Evolutionary conservation across 805 yeast genomes (phyloP).

Genomic region (Metschnikowia matae): DNA sequence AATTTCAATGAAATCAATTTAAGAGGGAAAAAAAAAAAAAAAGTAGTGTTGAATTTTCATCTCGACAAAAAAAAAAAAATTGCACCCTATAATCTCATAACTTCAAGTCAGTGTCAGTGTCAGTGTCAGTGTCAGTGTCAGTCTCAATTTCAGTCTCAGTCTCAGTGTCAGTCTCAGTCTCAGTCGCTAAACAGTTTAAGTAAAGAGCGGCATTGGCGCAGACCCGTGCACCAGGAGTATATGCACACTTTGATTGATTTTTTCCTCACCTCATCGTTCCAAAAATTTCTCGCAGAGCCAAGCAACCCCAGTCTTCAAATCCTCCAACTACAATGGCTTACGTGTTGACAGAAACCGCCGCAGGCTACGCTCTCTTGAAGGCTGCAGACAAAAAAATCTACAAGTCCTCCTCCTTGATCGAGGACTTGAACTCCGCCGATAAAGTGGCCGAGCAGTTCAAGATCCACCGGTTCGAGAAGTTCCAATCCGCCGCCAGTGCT

Average conservation of each 20-base stretch:
- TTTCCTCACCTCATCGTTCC: slow-evolving; percentile 16
- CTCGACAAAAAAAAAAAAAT: too few species aligned
- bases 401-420: slow-evolving; percentile 69
- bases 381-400: slow-evolving; percentile 96
- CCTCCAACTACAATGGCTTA: slow-evolving; percentile 53
- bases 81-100: too few species aligned
- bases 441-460: slow-evolving; percentile 88
- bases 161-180: too few species aligned
- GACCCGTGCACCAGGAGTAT: slow-evolving; percentile 5
- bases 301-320: slow-evolving; percentile 7
- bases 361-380: slow-evolving; percentile 96
- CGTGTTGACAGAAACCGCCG: slow-evolving; percentile 96
- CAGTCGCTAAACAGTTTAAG: too few species aligned
- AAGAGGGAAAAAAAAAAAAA: too few species aligned
- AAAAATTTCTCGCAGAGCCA: slow-evolving; percentile 12
- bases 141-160: too few species aligned
- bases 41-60: too few species aligned
- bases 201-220: neutral
- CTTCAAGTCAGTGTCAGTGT: too few species aligned
- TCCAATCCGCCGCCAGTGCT: slow-evolving; percentile 91
- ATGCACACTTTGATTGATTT: slow-evolving; percentile 7
- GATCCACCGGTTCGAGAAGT: slow-evolving; percentile 93
- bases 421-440: slow-evolving; percentile 77
- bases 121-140: too few species aligned
- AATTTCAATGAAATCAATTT: too few species aligned